These are phyloP conservation scores for Colletotrichum coccodes DNA, from an alignment of 2,329 filamentous ascomycete species.

Conservation along the genomic window DNA sequence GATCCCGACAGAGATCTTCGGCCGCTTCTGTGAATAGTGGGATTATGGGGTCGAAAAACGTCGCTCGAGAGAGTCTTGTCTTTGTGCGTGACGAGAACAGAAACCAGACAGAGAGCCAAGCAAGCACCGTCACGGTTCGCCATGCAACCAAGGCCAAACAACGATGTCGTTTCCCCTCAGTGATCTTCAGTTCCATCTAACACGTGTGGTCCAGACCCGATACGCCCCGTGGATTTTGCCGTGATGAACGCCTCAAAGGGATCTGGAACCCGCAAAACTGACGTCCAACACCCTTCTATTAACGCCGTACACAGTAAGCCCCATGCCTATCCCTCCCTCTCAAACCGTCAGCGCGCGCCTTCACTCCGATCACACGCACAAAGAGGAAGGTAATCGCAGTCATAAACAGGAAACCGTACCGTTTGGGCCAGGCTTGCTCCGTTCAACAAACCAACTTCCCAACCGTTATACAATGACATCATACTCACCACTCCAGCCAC, in stretches of 20 bases:
- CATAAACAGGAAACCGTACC: neutral
- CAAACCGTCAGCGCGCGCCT: neutral
- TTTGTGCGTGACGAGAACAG: neutral
- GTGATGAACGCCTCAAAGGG: neutral
- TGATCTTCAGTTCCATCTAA: neutral
- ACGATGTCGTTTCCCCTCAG: neutral
- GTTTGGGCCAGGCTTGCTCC: constrained; percentile 7
- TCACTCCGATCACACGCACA: neutral
- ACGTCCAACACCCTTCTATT: constrained; percentile 9
- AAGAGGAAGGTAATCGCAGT: neutral
- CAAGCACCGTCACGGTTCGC: neutral
- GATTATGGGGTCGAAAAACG: too few relatives aligned
- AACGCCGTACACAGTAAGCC: constrained; percentile 5
- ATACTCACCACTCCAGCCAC: neutral
- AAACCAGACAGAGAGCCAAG: neutral
- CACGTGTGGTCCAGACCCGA: neutral
- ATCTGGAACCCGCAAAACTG: constrained; percentile 6
- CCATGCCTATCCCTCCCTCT: neutral
- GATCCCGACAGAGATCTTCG: too few relatives aligned
- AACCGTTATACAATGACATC: constrained; percentile 25
- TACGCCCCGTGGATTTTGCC: neutral
- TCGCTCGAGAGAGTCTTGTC: neutral
- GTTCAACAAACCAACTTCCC: neutral
- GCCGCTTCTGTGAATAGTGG: too few relatives aligned
- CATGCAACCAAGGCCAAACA: neutral